phyloP scores from a whole-genome alignment of 2,329 filamentous ascomycete genomes.

The Fusarium clavum region DNA sequence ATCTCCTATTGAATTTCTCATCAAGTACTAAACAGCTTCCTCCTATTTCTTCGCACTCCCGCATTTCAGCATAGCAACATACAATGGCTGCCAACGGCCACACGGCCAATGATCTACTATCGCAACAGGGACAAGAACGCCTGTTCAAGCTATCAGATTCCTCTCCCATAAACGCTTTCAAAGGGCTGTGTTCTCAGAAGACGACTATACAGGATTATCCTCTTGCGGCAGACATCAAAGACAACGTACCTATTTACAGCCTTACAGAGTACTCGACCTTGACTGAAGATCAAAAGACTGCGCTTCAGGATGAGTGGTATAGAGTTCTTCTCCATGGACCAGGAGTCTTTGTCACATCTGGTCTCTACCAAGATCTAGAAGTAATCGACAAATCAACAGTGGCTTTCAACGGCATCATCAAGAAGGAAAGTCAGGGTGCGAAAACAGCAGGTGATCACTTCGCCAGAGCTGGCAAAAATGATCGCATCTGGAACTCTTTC shows the following conservation, averaged over 20 bases:
- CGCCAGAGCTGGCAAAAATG: constrained; percentile 65
- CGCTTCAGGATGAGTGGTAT: constrained; percentile 71
- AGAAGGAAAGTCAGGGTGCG: constrained; percentile 52
- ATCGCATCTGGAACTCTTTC: constrained; percentile 75
- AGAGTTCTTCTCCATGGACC: constrained; percentile 67
- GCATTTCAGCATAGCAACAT: neutral
- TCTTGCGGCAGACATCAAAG: constrained; percentile 56
- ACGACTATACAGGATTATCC: constrained; percentile 57
- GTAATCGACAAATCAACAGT: constrained; percentile 60
- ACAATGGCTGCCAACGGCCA: constrained; percentile 22
- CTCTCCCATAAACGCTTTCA: constrained; percentile 58
- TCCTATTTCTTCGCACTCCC: neutral
- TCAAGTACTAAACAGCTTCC: neutral
- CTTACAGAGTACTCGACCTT: constrained; percentile 52
- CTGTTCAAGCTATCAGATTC: constrained; percentile 44
- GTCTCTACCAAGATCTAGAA: constrained; percentile 58
- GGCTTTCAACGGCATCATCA: constrained; percentile 62
- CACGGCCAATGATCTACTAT: constrained; percentile 1
- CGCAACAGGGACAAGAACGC: constrained; percentile 28
- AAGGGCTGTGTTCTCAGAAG: constrained; percentile 57
- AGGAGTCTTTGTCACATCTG: constrained; percentile 68
- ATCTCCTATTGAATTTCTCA: neutral
- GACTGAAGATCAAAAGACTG: constrained; percentile 38
- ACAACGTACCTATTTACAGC: constrained; percentile 69
- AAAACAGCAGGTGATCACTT: constrained; percentile 69